Conservation (phyloP, 352 stramenopile species). For the Pythium plurisporium region DNA sequence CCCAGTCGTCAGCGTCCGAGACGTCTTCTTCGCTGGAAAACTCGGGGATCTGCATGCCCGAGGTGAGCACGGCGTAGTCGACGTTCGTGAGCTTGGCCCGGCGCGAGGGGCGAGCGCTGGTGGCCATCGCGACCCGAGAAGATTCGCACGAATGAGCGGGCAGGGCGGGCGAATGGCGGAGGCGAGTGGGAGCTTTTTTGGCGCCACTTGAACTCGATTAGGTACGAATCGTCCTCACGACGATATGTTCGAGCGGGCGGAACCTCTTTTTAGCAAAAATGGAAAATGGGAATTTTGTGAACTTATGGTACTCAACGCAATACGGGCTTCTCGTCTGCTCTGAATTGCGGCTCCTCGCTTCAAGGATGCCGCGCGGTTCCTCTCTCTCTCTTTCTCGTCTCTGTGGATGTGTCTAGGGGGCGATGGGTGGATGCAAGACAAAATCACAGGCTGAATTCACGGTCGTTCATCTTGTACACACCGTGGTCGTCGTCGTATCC, state of each 20-base stretch:
- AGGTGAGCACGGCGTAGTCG: constrained; percentile 76
- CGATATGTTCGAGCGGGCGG: too few relatives aligned
- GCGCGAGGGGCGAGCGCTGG: constrained; percentile 36
- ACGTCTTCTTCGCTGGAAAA: constrained; percentile 64
- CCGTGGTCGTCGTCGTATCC: constrained; percentile 14
- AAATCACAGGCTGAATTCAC: constrained; percentile 26
- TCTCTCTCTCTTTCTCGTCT: not conserved
- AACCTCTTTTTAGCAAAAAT: too few relatives aligned
- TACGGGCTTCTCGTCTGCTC: not conserved
- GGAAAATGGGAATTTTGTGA: not conserved
- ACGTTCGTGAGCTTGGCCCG: constrained; percentile 72
- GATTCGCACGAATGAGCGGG: not conserved
- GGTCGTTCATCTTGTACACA: constrained; percentile 25
- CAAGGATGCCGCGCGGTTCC: constrained; percentile 3
- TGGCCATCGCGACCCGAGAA: not conserved
- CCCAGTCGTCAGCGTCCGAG: constrained; percentile 44
- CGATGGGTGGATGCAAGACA: too few relatives aligned
- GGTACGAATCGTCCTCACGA: too few relatives aligned
- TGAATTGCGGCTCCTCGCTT: constrained; percentile 6
- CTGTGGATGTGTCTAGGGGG: not conserved
- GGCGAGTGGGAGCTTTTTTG: constrained; percentile 5
- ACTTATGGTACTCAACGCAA: constrained; percentile 15
- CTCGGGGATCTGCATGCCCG: constrained; percentile 74
- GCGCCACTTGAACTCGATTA: constrained; percentile 14
- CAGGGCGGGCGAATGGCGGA: not conserved